These are phyloP conservation scores for Beauveria australis DNA, from an alignment of 2,329 filamentous ascomycete genomes.

Conservation along the genomic window DNA sequence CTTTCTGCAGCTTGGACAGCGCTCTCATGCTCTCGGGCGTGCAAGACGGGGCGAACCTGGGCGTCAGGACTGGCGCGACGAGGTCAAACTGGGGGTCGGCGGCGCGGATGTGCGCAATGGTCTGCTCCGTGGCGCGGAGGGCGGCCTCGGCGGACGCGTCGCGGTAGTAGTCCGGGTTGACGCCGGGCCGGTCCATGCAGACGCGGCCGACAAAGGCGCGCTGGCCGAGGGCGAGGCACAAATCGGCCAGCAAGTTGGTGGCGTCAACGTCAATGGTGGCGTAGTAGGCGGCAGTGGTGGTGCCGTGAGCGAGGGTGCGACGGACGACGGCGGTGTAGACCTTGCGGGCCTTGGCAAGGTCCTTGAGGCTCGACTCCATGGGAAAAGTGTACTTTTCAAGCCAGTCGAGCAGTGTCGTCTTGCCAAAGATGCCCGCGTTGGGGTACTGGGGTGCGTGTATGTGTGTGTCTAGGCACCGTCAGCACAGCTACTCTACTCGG, in stretches of 20 bases:
- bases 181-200: conserved; percentile 72
- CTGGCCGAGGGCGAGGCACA: conserved; percentile 75
- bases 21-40: conserved; percentile 49
- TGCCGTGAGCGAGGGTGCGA: conserved; percentile 79
- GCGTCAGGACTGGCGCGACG: conserved; percentile 74
- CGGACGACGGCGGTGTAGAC: conserved; percentile 74
- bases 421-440: conserved; percentile 89
- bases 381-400: conserved; percentile 92
- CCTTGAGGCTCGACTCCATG: conserved; percentile 68
- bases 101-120: conserved; percentile 55
- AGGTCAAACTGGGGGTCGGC: conserved; percentile 60
- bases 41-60: conserved; percentile 58
- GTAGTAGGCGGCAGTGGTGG: conserved; percentile 91
- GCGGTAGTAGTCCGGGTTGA: conserved; percentile 70
- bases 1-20: conserved; percentile 56
- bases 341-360: conserved; percentile 51
- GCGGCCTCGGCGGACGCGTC: conserved; percentile 58
- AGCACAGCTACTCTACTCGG: not conserved
- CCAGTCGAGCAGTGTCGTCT: conserved; percentile 88
- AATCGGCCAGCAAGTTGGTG: conserved; percentile 83
- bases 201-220: conserved; percentile 84
- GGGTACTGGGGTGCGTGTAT: conserved; percentile 93
- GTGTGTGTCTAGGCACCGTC: conserved; percentile 63
- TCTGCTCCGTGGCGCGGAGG: conserved; percentile 46
- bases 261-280: conserved; percentile 79